Percentiles rank a stretch among this genome's conserved stretches.
These are phyloP conservation scores for Saccharum hybrid DNA, from an alignment of 202 grass and related monocot genomes.

Conservation along the genomic window DNA sequence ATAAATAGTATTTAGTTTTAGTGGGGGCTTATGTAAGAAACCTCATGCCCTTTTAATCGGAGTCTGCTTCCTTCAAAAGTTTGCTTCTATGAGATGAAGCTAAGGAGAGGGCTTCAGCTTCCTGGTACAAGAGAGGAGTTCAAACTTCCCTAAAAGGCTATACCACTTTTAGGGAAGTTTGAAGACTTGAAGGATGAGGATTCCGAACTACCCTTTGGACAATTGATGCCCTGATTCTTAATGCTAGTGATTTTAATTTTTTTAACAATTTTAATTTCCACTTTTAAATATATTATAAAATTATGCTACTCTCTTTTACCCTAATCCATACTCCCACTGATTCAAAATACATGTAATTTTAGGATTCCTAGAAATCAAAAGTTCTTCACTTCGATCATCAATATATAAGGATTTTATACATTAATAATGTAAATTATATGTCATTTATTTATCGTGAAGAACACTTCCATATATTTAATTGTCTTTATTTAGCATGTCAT, in stretches of 20 bases:
- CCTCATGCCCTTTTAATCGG: neutral
- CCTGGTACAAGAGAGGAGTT: neutral
- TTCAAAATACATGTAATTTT: neutral
- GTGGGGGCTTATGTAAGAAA: neutral
- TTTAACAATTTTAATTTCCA: neutral
- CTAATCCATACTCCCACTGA: neutral
- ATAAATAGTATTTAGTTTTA: slow-evolving; percentile 22
- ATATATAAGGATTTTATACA: neutral
- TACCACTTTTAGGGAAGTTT: neutral
- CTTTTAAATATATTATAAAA: neutral
- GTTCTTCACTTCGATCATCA: neutral
- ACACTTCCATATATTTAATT: neutral
- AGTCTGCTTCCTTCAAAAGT: slow-evolving; percentile 18
- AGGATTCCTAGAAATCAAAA: neutral
- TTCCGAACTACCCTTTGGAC: neutral
- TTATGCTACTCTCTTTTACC: neutral
- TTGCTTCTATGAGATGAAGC: neutral
- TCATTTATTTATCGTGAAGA: neutral
- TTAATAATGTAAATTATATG: neutral
- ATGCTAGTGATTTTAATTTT: neutral
- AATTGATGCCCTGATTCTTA: neutral
- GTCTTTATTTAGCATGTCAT: neutral
- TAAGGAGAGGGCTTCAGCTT: neutral
- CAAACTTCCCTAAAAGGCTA: neutral
- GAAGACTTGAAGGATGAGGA: neutral